A percentile compares a stretch with the other conserved stretches of the same genome.
These are phyloP conservation scores for Forsythia viridissima DNA, from an alignment of 257 asterid species.

Conservation along the genomic window DNA sequence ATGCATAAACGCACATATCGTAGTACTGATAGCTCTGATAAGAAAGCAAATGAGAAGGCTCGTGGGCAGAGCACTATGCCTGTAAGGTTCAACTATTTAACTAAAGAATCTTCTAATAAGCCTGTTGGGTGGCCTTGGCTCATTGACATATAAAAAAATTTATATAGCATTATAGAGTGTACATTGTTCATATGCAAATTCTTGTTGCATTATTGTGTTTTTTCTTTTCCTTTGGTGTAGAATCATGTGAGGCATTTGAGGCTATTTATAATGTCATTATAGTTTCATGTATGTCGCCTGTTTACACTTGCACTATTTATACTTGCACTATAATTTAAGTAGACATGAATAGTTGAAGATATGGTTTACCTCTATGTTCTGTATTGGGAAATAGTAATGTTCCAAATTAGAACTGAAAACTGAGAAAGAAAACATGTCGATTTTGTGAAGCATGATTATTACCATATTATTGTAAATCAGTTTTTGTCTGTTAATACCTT, in stretches of 20 bases:
- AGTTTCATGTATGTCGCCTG: neutral
- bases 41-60: conserved; percentile 49
- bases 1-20: too few relatives aligned
- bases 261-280: neutral
- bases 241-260: neutral
- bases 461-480: neutral
- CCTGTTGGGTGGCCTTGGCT: conserved; percentile 84
- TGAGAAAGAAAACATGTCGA: neutral
- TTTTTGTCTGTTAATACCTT: too few relatives aligned
- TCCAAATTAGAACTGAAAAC: neutral
- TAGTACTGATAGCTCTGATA: conserved; percentile 14
- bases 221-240: neutral
- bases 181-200: neutral
- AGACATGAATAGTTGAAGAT: neutral
- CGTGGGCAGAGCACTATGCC: conserved; percentile 86
- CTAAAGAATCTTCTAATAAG: conserved; percentile 73
- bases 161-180: neutral
- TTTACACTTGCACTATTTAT: neutral
- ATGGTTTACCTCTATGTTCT: neutral
- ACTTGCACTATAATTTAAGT: neutral
- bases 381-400: neutral
- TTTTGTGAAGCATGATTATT: neutral
- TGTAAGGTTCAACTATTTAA: conserved; percentile 70
- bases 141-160: conserved; percentile 39
- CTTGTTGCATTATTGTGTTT: neutral